Conservation (phyloP, 805 yeast genomes). For the Candida alai region DNA sequence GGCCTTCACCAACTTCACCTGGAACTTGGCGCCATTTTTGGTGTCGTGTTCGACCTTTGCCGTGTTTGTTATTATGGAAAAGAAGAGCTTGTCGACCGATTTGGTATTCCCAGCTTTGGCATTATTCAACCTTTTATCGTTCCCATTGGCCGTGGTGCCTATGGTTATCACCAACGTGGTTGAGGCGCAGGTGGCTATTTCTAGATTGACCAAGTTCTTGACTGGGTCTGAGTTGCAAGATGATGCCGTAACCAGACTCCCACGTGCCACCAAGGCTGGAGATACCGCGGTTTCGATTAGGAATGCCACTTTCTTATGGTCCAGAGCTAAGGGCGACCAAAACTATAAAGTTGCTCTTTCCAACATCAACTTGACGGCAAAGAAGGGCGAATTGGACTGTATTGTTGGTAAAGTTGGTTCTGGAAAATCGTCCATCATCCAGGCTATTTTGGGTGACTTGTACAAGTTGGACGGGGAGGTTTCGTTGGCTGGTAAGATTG, state of each 20-base stretch:
- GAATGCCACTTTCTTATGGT: constrained; percentile 75
- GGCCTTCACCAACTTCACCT: constrained; percentile 70
- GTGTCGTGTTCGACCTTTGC: constrained; percentile 91
- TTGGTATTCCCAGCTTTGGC: constrained; percentile 89
- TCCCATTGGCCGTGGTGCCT: constrained; percentile 92
- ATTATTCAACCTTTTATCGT: constrained; percentile 79
- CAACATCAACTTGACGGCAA: constrained; percentile 58
- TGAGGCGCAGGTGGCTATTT: constrained; percentile 82
- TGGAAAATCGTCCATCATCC: constrained; percentile 82
- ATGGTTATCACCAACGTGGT: constrained; percentile 80
- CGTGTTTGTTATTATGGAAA: constrained; percentile 56
- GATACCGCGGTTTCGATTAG: constrained; percentile 62
- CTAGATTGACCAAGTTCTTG: constrained; percentile 71
- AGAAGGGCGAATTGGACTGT: constrained; percentile 77
- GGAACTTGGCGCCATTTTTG: constrained; percentile 82
- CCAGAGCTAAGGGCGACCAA: constrained; percentile 56
- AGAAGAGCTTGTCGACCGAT: constrained; percentile 75
- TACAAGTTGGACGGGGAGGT: constrained; percentile 73
- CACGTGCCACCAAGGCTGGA: constrained; percentile 51
- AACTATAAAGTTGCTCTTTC: constrained; percentile 62
- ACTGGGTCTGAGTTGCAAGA: constrained; percentile 74
- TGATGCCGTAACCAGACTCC: constrained; percentile 62
- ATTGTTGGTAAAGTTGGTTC: constrained; percentile 87
- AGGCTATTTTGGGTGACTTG: constrained; percentile 78
- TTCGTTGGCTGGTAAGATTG: constrained; percentile 68